phyloP scores from a whole-genome alignment of 2,329 filamentous ascomycete genomes.

The Colletotrichum theobromicola region DNA sequence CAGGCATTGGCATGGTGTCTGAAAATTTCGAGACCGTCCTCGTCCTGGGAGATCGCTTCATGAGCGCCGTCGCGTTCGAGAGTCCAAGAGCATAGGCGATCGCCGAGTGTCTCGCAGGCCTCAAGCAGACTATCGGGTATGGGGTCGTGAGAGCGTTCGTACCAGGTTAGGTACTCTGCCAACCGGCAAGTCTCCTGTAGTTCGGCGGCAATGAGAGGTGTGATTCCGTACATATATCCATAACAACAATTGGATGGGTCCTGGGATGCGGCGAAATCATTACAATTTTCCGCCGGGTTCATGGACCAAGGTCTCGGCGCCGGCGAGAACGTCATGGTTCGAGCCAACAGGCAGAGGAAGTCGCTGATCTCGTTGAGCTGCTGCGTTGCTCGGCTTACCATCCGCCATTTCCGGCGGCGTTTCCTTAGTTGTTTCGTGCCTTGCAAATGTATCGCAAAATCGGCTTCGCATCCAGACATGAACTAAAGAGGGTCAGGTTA shows the following conservation, averaged over 20 bases:
- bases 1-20: neutral
- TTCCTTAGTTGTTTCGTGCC: neutral
- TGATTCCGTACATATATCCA: constrained; percentile 2
- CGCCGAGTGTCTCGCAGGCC: neutral
- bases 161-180: neutral
- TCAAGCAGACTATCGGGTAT: neutral
- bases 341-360: neutral
- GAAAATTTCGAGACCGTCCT: neutral
- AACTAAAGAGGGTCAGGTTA: neutral
- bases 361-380: constrained; percentile 5
- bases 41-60: neutral
- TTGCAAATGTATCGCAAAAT: neutral
- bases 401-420: neutral
- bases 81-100: neutral
- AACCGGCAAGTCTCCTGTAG: neutral
- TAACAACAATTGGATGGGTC: neutral
- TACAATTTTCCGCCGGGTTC: fast-evolving
- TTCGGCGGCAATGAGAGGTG: neutral
- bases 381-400: neutral
- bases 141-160: neutral
- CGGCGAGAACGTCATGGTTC: neutral
- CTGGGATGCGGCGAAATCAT: neutral
- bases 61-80: neutral
- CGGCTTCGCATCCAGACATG: neutral
- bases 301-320: neutral